Conservation (phyloP, 306 rosid genomes). For the Prunus mira region DNA sequence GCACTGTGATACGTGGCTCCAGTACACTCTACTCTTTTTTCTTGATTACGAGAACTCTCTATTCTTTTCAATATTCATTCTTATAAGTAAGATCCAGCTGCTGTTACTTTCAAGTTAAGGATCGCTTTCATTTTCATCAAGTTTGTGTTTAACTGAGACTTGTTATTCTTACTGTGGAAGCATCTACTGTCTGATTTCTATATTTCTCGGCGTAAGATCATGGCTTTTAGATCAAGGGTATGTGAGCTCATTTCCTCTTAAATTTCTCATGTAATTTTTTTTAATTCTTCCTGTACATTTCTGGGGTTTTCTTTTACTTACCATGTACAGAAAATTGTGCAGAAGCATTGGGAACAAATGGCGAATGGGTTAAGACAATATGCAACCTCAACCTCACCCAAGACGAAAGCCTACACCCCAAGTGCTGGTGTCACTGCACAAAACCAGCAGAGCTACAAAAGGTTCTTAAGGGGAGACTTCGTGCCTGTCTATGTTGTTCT, state of each 20-base stretch:
- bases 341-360: constrained; percentile 41
- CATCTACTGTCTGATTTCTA: neutral
- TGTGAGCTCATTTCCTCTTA: neutral
- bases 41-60: constrained; percentile 9
- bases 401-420: constrained; percentile 48
- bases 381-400: constrained; percentile 48
- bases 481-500: constrained; percentile 63
- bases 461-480: constrained; percentile 35
- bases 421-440: constrained; percentile 26
- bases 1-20: constrained; percentile 23
- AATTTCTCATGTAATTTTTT: neutral
- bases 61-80: neutral
- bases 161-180: neutral
- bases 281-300: neutral
- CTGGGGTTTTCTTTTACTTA: neutral
- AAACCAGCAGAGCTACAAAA: constrained; percentile 1
- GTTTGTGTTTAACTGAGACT: neutral
- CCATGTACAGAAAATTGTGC: neutral
- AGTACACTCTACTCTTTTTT: constrained; percentile 10
- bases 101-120: neutral
- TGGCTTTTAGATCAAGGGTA: constrained; percentile 54
- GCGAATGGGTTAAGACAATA: constrained; percentile 32
- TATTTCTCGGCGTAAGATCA: constrained; percentile 3
- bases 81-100: neutral
- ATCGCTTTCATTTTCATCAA: neutral